Evolutionary conservation across 805 yeast species (phyloP).

Genomic region (Wickerhamomyces mucosus): DNA sequence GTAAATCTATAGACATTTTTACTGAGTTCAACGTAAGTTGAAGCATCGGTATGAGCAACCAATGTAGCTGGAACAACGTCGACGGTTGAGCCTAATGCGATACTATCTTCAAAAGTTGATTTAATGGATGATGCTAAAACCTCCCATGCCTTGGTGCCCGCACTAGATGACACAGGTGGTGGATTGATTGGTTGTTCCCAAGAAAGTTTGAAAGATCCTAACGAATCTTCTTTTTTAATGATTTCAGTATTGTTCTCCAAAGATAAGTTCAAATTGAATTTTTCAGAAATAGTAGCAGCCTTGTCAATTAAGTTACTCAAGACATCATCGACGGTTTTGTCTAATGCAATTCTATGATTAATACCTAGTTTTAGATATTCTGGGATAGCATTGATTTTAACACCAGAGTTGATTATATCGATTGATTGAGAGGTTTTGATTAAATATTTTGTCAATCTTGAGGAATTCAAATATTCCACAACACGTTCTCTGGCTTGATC

Average conservation of each 20-base stretch:
- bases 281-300: conserved; percentile 21
- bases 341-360: conserved; percentile 56
- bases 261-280: conserved; percentile 20
- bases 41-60: conserved; percentile 56
- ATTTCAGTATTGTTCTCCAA: no score
- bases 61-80: conserved; percentile 37
- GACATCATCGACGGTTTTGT: conserved; percentile 32
- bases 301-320: conserved; percentile 27
- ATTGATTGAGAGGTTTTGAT: conserved; percentile 59
- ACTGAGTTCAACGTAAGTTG: conserved; percentile 47
- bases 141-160: conserved; percentile 42
- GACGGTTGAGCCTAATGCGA: conserved; percentile 12
- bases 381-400: conserved; percentile 66
- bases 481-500: conserved; percentile 26
- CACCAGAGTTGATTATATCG: conserved; percentile 59
- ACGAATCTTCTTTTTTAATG: no score
- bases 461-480: conserved; percentile 12
- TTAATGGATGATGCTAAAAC: conserved; percentile 45
- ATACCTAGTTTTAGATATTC: conserved; percentile 43
- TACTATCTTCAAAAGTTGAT: conserved; percentile 42
- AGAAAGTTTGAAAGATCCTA: no score
- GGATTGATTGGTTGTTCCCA: conserved; percentile 30
- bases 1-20: conserved; percentile 42
- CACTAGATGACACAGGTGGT: conserved; percentile 41
- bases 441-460: conserved; percentile 23